These are phyloP conservation scores for Trichoderma polysporum DNA, from an alignment of 2,329 filamentous ascomycete genomes.

Conservation along the genomic window DNA sequence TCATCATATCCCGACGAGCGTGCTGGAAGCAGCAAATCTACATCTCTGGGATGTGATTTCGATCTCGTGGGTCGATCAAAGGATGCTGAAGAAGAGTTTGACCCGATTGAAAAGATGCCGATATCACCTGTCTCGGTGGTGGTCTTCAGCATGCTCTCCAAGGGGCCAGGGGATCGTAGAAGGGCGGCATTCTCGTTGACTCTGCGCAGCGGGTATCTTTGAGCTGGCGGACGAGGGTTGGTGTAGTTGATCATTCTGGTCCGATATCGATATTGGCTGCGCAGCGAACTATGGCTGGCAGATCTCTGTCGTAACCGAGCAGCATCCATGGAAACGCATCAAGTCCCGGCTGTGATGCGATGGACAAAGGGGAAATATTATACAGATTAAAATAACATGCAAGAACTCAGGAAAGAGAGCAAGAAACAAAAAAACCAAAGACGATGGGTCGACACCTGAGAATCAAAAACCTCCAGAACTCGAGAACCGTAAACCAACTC, in stretches of 20 bases:
- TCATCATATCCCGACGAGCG: conserved; percentile 36
- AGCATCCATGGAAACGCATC: conserved; percentile 32
- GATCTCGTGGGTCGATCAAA: conserved; percentile 32
- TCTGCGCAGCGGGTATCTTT: conserved; percentile 43
- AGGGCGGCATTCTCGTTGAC: conserved; percentile 45
- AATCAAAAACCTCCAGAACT: conserved; percentile 15
- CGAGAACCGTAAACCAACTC: conserved; percentile 26
- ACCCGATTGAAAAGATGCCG: conserved; percentile 56
- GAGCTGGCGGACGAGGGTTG: conserved; percentile 27
- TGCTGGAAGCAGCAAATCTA: conserved; percentile 27
- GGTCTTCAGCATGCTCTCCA: conserved; percentile 66
- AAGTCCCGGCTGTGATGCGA: conserved; percentile 2
- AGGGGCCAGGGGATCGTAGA: conserved; percentile 50
- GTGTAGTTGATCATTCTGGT: conserved; percentile 24
- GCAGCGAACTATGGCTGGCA: conserved; percentile 43
- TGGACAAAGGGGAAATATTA: conserved; percentile 6
- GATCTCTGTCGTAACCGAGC: conserved; percentile 34
- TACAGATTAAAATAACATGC: conserved; percentile 12
- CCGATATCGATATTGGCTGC: conserved; percentile 34
- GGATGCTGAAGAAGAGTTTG: conserved; percentile 30
- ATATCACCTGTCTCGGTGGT: conserved; percentile 67
- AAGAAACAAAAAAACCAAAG: conserved; percentile 24
- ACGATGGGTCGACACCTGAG: not conserved
- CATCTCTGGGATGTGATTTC: conserved; percentile 34
- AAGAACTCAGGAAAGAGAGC: conserved; percentile 26